Base-by-base conservation (phyloP, 176 grass and related monocot genomes). In the Chloris gayana region DNA sequence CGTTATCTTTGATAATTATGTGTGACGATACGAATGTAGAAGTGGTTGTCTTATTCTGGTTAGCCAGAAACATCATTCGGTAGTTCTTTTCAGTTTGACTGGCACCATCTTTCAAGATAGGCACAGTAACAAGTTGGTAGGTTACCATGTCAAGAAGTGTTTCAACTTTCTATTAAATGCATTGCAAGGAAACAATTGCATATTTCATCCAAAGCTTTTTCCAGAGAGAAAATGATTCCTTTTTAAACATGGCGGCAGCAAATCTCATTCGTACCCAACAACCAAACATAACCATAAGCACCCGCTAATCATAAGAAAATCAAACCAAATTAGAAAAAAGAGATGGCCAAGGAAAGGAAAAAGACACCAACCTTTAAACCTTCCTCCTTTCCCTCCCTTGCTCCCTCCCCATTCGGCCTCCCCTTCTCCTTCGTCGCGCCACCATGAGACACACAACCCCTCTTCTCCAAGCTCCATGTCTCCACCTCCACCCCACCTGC, bases 381-480 rank as follows among this genome's bases (percentile, higher is more conserved):
- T 89, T 89, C 73, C 35, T 29, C 0, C 63, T 26, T 58, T 76
- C 73, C 70, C 67, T 76, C 46, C 53, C 11, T 33, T 32, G 21
- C 56, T 59, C 25, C 68, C 67, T 39, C 51, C n/a, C 31, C 49
- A 59, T 70, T 57, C 82, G 67, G 57, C 15, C n/a, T 73, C 46
- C 65, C 69, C 67, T 45, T 78, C 81, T 49, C 78, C 49, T 76
- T 80, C 70, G 14, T 79, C 82, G 73, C 77, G 77, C 87, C 57
- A 85, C 82, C 56, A 89, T 89, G 87, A 44, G 85, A 65, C 57
- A 59, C 82, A 89, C 87, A 76, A 76, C 71, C 18, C 68, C n/a
- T 69, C 74, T 32, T 35, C 79, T 80, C 71, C 74, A 79, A 79
- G 66, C 33, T 84, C 86, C 82, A 91, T 91, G 90, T 89, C 90